These are phyloP conservation scores for Microbotryomycetes sp. DNA, from an alignment of 1,284 basidiomycete genomes.

Conservation along the genomic window DNA sequence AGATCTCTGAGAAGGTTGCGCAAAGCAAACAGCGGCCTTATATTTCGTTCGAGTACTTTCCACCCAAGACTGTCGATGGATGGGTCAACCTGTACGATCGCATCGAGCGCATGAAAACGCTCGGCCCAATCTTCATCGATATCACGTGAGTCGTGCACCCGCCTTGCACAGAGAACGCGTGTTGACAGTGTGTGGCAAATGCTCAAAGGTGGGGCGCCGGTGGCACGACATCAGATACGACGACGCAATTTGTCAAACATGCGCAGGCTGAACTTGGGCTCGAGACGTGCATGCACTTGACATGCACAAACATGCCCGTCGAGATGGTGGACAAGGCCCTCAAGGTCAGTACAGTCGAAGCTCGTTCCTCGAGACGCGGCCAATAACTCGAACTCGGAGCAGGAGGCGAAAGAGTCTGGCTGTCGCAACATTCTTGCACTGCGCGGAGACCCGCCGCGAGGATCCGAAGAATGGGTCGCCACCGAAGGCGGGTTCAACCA, in stretches of 20 bases:
- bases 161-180: no score
- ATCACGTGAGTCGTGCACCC: conserved; percentile 65
- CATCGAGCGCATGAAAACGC: conserved; percentile 92
- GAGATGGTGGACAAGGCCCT: conserved; percentile 79
- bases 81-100: conserved; percentile 92
- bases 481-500: conserved; percentile 78
- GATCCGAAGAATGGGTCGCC: conserved; percentile 85
- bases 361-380: not conserved
- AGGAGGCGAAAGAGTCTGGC: conserved; percentile 73
- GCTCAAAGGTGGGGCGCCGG: conserved; percentile 44
- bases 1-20: conserved; percentile 31
- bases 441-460: conserved; percentile 87
- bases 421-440: conserved; percentile 88
- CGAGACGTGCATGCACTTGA: conserved; percentile 87
- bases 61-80: conserved; percentile 51
- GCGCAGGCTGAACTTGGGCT: conserved; percentile 74
- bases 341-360: conserved; percentile 50
- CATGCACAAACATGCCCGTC: conserved; percentile 93
- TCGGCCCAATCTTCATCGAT: conserved; percentile 97
- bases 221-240: conserved; percentile 44
- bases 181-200: not conserved
- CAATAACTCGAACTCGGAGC: not conserved
- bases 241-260: conserved; percentile 77
- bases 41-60: conserved; percentile 28
- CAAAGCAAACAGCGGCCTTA: not conserved